These are phyloP conservation scores for Rhodotorula graminis DNA, from an alignment of 768 basidiomycete species.

Conservation along the genomic window DNA sequence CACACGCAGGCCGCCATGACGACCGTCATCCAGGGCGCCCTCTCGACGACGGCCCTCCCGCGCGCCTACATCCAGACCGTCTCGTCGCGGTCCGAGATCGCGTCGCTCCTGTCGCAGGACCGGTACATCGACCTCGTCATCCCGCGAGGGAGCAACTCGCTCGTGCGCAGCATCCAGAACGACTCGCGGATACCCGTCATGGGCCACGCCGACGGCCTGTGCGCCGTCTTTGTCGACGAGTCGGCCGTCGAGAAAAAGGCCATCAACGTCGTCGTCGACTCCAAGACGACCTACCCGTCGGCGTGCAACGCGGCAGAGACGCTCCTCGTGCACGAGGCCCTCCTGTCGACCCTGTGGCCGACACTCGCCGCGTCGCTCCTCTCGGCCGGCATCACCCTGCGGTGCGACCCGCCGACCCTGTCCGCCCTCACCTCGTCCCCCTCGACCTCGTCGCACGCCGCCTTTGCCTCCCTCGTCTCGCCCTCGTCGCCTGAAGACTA, in stretches of 20 bases:
- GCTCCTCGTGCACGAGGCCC: constrained; percentile 70
- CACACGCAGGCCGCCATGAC: constrained; percentile 72
- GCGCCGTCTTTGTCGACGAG: constrained; percentile 82
- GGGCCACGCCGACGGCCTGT: constrained; percentile 97
- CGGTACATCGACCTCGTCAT: constrained; percentile 94
- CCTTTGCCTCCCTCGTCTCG: constrained; percentile 50
- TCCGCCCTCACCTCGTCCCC: constrained; percentile 53
- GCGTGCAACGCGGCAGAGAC: constrained; percentile 93
- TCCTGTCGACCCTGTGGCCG: constrained; percentile 73
- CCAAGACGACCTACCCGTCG: constrained; percentile 93
- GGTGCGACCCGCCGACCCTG: constrained; percentile 69
- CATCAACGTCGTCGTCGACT: constrained; percentile 73
- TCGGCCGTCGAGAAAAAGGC: constrained; percentile 74
- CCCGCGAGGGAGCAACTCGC: constrained; percentile 84
- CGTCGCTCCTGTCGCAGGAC: constrained; percentile 77
- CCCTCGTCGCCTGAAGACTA: constrained; percentile 63
- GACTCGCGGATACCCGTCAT: constrained; percentile 91
- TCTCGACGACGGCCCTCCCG: constrained; percentile 68
- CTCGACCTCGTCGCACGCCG: constrained; percentile 29
- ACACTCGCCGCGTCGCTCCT: constrained; percentile 69
- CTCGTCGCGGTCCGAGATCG: constrained; percentile 84
- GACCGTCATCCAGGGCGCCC: constrained; percentile 69
- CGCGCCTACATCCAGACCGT: constrained; percentile 82
- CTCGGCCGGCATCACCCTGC: constrained; percentile 62
- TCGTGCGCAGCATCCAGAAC: constrained; percentile 83